Conservation (phyloP, 116 monocot genomes). For the Posidonia oceanica region DNA sequence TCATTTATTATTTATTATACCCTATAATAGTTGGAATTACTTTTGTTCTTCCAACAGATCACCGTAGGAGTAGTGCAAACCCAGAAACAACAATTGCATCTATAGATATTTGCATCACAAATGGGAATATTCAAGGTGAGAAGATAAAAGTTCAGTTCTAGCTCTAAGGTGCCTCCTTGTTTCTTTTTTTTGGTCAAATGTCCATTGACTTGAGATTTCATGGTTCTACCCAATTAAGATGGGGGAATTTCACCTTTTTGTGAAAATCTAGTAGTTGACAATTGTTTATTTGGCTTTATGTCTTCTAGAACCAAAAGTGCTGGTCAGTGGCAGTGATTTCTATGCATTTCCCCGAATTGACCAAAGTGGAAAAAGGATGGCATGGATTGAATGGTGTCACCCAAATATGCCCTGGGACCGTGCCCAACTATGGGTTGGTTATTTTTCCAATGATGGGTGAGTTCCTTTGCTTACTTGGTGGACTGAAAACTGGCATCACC, state of each 20-base stretch:
- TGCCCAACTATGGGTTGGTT: slow-evolving; percentile 93
- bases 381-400: slow-evolving; percentile 95
- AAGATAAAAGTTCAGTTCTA: not conserved
- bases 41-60: slow-evolving; percentile 35
- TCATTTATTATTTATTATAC: not conserved
- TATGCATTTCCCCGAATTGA: slow-evolving; percentile 92
- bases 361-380: slow-evolving; percentile 49
- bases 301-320: slow-evolving; percentile 52
- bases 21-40: not conserved
- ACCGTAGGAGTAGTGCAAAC: slow-evolving; percentile 57
- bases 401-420: slow-evolving; percentile 97
- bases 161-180: not conserved
- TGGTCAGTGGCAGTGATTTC: slow-evolving; percentile 74
- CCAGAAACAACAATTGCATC: slow-evolving; percentile 60
- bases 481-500: not conserved
- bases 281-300: slow-evolving; percentile 1
- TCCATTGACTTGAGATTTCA: not conserved
- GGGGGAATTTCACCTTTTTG: no score
- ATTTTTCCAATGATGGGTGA: slow-evolving; percentile 84
- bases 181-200: not conserved
- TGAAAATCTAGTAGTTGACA: not conserved
- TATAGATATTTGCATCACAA: slow-evolving; percentile 16
- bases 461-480: slow-evolving; percentile 7
- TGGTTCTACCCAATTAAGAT: not conserved
- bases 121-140: slow-evolving; percentile 51